A percentile compares a stretch with the other conserved stretches of the same genome.
Evolutionary conservation across 2,329 filamentous ascomycete species (phyloP).

Genomic region (Fusarium irregulare): DNA sequence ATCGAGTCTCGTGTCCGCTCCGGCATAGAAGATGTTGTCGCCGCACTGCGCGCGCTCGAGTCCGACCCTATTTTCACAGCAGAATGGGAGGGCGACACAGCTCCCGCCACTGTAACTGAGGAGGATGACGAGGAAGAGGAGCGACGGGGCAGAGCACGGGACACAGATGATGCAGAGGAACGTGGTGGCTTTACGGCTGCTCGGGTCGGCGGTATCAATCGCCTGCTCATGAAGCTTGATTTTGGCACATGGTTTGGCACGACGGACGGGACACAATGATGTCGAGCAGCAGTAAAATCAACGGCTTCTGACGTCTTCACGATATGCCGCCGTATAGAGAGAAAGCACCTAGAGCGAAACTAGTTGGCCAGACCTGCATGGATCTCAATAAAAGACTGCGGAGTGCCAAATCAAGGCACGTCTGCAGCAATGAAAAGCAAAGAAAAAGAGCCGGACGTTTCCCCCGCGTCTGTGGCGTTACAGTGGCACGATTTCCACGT

Average conservation of each 20-base stretch:
- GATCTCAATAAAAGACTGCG: slow-evolving; percentile 7
- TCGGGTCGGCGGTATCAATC: slow-evolving; percentile 82
- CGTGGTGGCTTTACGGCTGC: slow-evolving; percentile 70
- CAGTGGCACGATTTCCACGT: slow-evolving; percentile 44
- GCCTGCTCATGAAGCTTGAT: slow-evolving; percentile 91
- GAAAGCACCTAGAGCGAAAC: background rate
- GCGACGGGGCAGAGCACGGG: slow-evolving; percentile 43
- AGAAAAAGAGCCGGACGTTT: slow-evolving; percentile 12
- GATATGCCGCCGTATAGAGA: background rate
- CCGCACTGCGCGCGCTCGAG: slow-evolving; percentile 60
- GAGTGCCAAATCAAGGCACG: slow-evolving; percentile 31
- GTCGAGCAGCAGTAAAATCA: slow-evolving; percentile 17
- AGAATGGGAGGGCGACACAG: slow-evolving; percentile 55
- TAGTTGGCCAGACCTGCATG: slow-evolving; percentile 14
- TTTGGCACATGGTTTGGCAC: slow-evolving; percentile 68
- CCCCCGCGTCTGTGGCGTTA: slow-evolving; percentile 43
- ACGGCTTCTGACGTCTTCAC: slow-evolving; percentile 16
- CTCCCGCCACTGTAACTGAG: slow-evolving; percentile 21
- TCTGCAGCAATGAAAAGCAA: slow-evolving; percentile 31
- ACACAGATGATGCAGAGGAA: slow-evolving; percentile 54
- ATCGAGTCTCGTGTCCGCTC: slow-evolving; percentile 73
- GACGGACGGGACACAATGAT: slow-evolving; percentile 39
- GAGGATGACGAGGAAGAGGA: slow-evolving; percentile 23
- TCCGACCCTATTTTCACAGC: slow-evolving; percentile 58
- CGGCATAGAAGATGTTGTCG: slow-evolving; percentile 76